A percentile compares a stretch with the other conserved stretches of the same genome.
Evolutionary conservation across 768 basidiomycete genomes (phyloP).

Genomic region (Gloeopeniophorella convolvens): DNA sequence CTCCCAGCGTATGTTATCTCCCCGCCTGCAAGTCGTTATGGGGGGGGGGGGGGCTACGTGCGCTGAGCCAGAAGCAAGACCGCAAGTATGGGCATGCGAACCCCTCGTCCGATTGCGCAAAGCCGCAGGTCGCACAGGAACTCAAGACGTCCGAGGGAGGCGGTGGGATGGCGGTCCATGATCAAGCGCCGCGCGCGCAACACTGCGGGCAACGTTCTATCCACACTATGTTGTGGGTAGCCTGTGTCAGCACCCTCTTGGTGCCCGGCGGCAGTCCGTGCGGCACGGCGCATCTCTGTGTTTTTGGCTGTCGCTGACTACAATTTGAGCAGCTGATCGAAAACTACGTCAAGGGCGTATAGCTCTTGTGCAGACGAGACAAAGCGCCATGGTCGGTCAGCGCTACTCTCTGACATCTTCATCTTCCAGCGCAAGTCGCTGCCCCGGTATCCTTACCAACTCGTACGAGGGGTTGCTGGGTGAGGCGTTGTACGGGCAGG

Average conservation of each 20-base stretch:
- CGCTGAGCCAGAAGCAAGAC: conserved; percentile 64
- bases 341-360: conserved; percentile 73
- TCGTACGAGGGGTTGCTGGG: conserved; percentile 75
- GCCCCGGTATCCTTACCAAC: conserved; percentile 71
- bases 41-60: conserved; percentile 64
- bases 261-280: conserved; percentile 88
- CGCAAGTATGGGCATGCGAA: conserved; percentile 57
- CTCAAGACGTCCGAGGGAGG: conserved; percentile 60
- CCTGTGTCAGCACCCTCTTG: conserved; percentile 76
- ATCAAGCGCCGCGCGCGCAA: conserved; percentile 71
- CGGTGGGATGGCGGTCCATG: conserved; percentile 62
- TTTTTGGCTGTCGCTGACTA: no score
- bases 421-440: no score
- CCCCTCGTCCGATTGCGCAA: conserved; percentile 58
- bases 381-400: conserved; percentile 93
- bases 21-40: conserved; percentile 71
- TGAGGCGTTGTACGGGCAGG: conserved; percentile 63
- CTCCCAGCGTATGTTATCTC: conserved; percentile 83
- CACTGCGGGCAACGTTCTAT: conserved; percentile 76
- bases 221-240: conserved; percentile 88
- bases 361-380: conserved; percentile 96
- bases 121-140: conserved; percentile 46
- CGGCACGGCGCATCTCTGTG: no score
- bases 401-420: no score
- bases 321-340: conserved; percentile 90